Conservation (phyloP, 192 early-diverging fungal species). For the Mortierella claussenii region DNA sequence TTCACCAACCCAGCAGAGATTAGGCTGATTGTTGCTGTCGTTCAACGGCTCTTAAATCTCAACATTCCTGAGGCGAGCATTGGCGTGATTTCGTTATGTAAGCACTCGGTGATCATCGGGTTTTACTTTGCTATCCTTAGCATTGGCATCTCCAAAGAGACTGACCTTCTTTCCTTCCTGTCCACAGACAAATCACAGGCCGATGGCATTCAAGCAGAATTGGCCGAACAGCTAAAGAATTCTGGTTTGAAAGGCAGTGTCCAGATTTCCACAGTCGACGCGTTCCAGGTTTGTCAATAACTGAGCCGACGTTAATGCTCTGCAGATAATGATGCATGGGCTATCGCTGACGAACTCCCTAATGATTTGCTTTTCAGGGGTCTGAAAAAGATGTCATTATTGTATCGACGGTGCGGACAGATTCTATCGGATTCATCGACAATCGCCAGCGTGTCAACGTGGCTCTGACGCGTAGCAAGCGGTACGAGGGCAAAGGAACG, state of each 20-base stretch:
- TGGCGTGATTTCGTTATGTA: constrained; percentile 79
- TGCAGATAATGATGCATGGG: too few species aligned
- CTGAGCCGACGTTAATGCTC: background rate
- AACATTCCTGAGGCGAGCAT: constrained; percentile 61
- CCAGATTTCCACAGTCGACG: constrained; percentile 75
- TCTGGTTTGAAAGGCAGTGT: constrained; percentile 46
- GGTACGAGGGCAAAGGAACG: too few species aligned
- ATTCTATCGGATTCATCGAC: constrained; percentile 70
- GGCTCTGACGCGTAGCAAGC: constrained; percentile 76
- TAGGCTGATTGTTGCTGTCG: constrained; percentile 51
- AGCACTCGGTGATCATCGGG: constrained; percentile 14
- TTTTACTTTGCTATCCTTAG: too few species aligned
- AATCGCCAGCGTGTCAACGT: constrained; percentile 77
- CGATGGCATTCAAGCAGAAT: constrained; percentile 54
- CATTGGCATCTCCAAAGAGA: too few species aligned
- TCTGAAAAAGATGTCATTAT: constrained; percentile 83
- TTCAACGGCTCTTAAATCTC: constrained; percentile 53
- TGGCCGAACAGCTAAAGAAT: constrained; percentile 20
- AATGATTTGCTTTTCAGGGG: too few species aligned
- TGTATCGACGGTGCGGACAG: constrained; percentile 71
- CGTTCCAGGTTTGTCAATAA: constrained; percentile 61
- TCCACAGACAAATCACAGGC: constrained; percentile 75
- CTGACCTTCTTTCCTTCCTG: too few species aligned
- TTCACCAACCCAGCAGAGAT: constrained; percentile 67
- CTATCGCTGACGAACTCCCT: too few species aligned